Conservation (phyloP, 1,284 basidiomycete species). For the Cutaneotrichosporon cutaneum region DNA sequence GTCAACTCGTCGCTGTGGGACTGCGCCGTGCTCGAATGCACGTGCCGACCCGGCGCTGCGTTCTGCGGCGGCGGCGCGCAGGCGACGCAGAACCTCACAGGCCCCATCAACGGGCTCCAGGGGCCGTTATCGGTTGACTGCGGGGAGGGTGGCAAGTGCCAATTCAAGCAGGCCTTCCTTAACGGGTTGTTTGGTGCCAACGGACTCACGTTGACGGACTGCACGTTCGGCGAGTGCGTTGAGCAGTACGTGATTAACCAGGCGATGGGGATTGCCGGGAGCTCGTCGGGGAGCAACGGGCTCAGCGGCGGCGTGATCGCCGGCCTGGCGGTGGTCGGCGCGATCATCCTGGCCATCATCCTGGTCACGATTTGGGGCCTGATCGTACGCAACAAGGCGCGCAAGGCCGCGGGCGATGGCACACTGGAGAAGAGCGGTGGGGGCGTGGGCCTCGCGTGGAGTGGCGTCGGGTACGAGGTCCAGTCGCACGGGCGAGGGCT, state of each 20-base stretch:
- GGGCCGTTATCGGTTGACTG: slow-evolving; percentile 63
- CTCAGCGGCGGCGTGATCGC: slow-evolving; percentile 74
- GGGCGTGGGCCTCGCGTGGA: slow-evolving; percentile 68
- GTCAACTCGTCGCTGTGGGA: slow-evolving; percentile 59
- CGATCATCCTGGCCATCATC: slow-evolving; percentile 62
- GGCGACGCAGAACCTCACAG: slow-evolving; percentile 54
- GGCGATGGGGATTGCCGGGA: slow-evolving; percentile 35
- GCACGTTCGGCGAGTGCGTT: slow-evolving; percentile 82
- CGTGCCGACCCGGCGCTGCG: slow-evolving; percentile 64
- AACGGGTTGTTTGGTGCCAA: slow-evolving; percentile 66
- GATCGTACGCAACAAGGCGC: slow-evolving; percentile 62
- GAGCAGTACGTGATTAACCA: slow-evolving; percentile 70
- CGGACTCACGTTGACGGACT: slow-evolving; percentile 69
- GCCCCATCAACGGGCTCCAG: slow-evolving; percentile 55
- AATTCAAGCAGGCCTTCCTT: slow-evolving; percentile 71
- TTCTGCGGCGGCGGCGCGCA: slow-evolving; percentile 66
- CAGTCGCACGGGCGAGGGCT: slow-evolving; percentile 13
- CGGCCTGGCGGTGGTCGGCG: slow-evolving; percentile 76
- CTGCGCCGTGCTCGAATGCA: slow-evolving; percentile 70
- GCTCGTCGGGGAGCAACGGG: not conserved
- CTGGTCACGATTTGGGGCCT: slow-evolving; percentile 63
- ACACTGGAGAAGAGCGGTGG: slow-evolving; percentile 33
- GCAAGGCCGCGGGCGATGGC: slow-evolving; percentile 52
- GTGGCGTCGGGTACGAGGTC: slow-evolving; percentile 63
- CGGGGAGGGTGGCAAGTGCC: slow-evolving; percentile 61